Conservation (phyloP, 2,329 filamentous ascomycete genomes). For the Dendrostoma leiphaemia region DNA sequence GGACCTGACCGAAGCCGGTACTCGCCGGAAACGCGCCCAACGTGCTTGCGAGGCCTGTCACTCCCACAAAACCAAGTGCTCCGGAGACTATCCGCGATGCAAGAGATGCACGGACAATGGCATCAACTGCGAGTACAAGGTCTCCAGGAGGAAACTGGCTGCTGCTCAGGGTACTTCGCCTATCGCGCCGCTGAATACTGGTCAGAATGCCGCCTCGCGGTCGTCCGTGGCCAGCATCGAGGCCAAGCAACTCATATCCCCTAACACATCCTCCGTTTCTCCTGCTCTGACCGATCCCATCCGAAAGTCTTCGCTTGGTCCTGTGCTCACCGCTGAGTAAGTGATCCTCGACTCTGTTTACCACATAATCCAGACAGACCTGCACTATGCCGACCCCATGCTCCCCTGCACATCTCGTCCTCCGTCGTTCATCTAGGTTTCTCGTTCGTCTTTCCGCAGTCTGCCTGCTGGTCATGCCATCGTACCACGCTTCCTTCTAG, state of each 20-base stretch:
- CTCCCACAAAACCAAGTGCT: constrained; percentile 42
- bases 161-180: constrained; percentile 25
- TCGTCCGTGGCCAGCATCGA: neutral
- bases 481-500: neutral
- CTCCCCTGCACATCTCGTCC: neutral
- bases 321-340: constrained; percentile 7
- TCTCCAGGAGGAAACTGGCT: constrained; percentile 36
- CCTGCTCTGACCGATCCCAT: constrained; percentile 3
- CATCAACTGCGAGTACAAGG: constrained; percentile 38
- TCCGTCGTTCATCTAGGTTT: too few species aligned
- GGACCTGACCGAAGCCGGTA: constrained; percentile 41
- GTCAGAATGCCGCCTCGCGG: neutral
- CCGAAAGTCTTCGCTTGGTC: neutral
- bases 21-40: constrained; percentile 39
- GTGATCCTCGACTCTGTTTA: too few species aligned
- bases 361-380: too few species aligned
- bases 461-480: neutral
- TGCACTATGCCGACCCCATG: too few species aligned
- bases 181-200: neutral
- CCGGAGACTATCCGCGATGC: constrained; percentile 38
- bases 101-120: constrained; percentile 34
- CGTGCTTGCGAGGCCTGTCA: constrained; percentile 41
- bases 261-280: neutral
- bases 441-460: too few species aligned
- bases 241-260: neutral